These are phyloP conservation scores for Euphorbia lathyris DNA, from an alignment of 345 rosid genomes.

Conservation along the genomic window DNA sequence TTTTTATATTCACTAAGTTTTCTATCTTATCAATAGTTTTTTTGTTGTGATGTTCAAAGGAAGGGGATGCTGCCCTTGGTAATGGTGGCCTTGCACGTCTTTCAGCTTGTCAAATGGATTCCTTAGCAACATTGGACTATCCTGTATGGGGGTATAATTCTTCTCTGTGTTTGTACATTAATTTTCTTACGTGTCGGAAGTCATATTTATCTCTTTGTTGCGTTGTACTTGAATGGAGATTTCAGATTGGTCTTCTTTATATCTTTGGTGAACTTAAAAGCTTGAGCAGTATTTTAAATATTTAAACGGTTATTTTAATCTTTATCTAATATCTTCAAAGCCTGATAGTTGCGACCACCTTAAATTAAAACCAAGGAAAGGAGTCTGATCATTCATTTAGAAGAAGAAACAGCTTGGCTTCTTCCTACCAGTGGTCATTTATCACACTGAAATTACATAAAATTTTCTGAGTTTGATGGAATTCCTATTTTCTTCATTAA, in stretches of 20 bases:
- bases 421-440: neutral
- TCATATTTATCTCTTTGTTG: neutral
- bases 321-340: neutral
- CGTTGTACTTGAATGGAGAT: neutral
- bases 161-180: neutral
- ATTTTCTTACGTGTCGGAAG: neutral
- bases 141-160: slow-evolving; percentile 47
- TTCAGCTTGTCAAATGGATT: slow-evolving; percentile 55
- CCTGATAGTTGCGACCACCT: neutral
- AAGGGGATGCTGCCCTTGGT: slow-evolving; percentile 55
- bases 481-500: neutral
- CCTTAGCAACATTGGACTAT: slow-evolving; percentile 51
- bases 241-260: neutral
- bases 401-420: too few species aligned
- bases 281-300: neutral
- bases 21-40: neutral
- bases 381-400: too few species aligned
- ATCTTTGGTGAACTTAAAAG: slow-evolving; percentile 3
- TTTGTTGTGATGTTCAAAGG: slow-evolving; percentile 28
- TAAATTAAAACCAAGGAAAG: neutral
- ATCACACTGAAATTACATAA: neutral
- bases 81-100: slow-evolving; percentile 59
- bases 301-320: neutral
- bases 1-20: neutral
- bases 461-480: neutral